Percentiles rank a stretch among this genome's conserved stretches.
phyloP scores from a whole-genome alignment of 495 filamentous ascomycete species.

The Neurospora sp. region DNA sequence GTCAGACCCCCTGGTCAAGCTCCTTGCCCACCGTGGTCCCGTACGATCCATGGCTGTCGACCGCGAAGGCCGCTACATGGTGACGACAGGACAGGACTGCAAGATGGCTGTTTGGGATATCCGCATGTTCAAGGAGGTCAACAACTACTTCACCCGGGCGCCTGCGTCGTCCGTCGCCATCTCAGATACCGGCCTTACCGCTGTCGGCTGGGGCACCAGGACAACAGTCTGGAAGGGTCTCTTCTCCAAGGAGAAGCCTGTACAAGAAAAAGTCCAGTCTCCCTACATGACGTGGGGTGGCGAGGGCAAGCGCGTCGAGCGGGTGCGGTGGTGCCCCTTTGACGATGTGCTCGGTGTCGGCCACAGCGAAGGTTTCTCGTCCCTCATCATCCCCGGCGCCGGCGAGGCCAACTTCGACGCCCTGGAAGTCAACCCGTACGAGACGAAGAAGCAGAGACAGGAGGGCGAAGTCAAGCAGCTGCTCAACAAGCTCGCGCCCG shows the following conservation, averaged over 20 bases:
- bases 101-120: slow-evolving; percentile 97
- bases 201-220: slow-evolving; percentile 87
- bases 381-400: slow-evolving; percentile 81
- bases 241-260: slow-evolving; percentile 54
- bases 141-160: slow-evolving; percentile 76
- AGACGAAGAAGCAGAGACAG: slow-evolving; percentile 83
- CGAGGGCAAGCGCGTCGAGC: slow-evolving; percentile 71
- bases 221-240: slow-evolving; percentile 83
- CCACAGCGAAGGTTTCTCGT: slow-evolving; percentile 79
- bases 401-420: slow-evolving; percentile 96
- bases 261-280: slow-evolving; percentile 69
- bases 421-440: slow-evolving; percentile 91
- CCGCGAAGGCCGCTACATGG: slow-evolving; percentile 89
- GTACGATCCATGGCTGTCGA: slow-evolving; percentile 81
- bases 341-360: slow-evolving; percentile 84
- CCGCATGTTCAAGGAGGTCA: slow-evolving; percentile 84
- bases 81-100: slow-evolving; percentile 79
- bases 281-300: slow-evolving; percentile 94
- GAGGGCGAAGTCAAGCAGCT: slow-evolving; percentile 83
- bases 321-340: slow-evolving; percentile 83
- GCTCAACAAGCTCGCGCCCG: slow-evolving; percentile 87
- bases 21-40: slow-evolving; percentile 90
- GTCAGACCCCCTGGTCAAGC: slow-evolving; percentile 75
- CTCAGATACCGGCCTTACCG: slow-evolving; percentile 76
- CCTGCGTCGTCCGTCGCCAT: slow-evolving; percentile 81